Base-by-base conservation (phyloP, 345 rosid species). In the Eucalyptus dawsonii region DNA sequence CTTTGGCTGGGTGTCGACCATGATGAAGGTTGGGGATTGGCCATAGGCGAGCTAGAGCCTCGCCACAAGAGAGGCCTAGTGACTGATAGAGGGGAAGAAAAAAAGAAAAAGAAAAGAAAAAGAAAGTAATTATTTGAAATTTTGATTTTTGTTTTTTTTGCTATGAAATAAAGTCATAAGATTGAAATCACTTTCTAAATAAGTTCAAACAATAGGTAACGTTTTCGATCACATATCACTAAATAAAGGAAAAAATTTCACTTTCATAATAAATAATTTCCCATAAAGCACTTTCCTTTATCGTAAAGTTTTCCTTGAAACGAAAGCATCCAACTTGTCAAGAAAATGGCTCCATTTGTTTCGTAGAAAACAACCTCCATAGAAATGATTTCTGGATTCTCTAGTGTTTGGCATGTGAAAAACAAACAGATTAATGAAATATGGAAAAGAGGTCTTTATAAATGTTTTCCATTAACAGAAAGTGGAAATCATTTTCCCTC, bases 301-400 rank as follows among this genome's bases (percentile, higher is more conserved):
- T 56, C 13, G 22, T 56, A 56, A 56, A 56, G 12, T 22, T 56
- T 56, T 24, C 13, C 29, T 24, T 0, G 0, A 56, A 56, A 56
- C 5, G 3, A 56, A 56, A 21, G 12, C 1, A 56, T 24, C 1
- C 0, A 2, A 51, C 22, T 51, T 51, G 58, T 53, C 58, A 53
- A 8, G 24, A 19, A 53, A 53, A 53, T 0, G 0, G 24, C 58
- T 53, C 58, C 11, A 19, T 53, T 2, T 1, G 0, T 53, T 53
- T 53, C 0, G 0, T 0, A 0, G 1, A 56, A 56, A 24, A 56
- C 29, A 56, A 10, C 13, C 0, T 22, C 13, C 1, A 9, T 22
- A 56, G 0, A 56, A 56, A 56, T 56, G 62, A 0, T 56, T 56
- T 24, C 3, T 0, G 1, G 6, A 56, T 24, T 56, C 9, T 56